Evolutionary conservation across 208 protist genomes (phyloP), one percentile per base, ranked within the genome.

Genomic region (Zelonia costaricensis): DNA sequence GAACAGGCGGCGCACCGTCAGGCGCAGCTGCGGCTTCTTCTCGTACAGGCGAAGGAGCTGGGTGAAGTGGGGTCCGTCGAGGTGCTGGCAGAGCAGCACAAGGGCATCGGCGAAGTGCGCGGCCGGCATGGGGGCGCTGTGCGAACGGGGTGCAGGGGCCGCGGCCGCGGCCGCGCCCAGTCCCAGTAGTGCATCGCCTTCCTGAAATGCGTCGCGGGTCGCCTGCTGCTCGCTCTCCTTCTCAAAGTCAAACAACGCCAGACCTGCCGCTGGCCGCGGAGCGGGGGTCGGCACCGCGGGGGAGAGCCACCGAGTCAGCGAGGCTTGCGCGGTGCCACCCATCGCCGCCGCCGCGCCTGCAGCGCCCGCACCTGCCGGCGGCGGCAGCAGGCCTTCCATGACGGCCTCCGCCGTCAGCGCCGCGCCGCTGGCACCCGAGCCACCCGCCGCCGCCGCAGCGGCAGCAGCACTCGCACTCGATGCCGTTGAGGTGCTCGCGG

Each of bases 161-260:
- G 30, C 20, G 4, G 31, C 35, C 1, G 46, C 25, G 9, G 53
- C 13, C 25, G 47, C 16, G 10, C 22, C 13, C 9, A 73, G 36
- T 6, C 58, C 58, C 16, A 73, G 66, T 42, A 73, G 13, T 9
- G 44, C 58, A 46, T 51, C 71, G 4, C 74, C 76, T 33, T 81
- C 60, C 0, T 46, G 58, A 22, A 25, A 33, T 9, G 39, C 53
- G 33, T 13, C 45, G 43, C n/a, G 40, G 13, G 7, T 42, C 9
- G 8, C 20, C 12, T 45, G n/a, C 35, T 45, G 25, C 40, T 13
- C n/a, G 9, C 16, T 0, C 12, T 13, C 31, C 20, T 23, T 12
- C 30, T 91, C 87, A 68, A 88, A 93, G 53, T 91, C 79, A 54
- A 89, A 83, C 2, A 88, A 15, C 5, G 55, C n/a, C 28, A 28